These are phyloP conservation scores for Leccinum uliginosum DNA, from an alignment of 768 basidiomycete species.

Conservation along the genomic window DNA sequence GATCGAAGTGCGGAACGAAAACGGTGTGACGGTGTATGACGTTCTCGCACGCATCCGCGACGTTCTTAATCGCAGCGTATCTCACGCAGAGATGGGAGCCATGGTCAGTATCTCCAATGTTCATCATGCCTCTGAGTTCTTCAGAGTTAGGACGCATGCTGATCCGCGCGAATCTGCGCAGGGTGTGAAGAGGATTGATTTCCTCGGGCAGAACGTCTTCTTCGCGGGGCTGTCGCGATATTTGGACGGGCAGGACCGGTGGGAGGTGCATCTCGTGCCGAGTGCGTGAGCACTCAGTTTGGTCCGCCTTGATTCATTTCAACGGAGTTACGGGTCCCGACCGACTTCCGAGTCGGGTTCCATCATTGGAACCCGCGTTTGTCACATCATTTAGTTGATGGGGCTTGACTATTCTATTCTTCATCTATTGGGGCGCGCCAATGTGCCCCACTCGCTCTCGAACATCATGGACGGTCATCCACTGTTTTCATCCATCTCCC, in stretches of 20 bases:
- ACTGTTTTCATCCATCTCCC: neutral
- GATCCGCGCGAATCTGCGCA: conserved; percentile 35
- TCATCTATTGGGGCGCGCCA: conserved; percentile 11
- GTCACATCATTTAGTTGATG: conserved; percentile 1
- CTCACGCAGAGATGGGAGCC: conserved; percentile 21
- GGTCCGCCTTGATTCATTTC: too few species aligned
- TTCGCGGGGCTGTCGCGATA: conserved; percentile 31
- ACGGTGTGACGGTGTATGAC: conserved; percentile 27
- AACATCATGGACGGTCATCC: conserved; percentile 15
- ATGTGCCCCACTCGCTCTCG: neutral
- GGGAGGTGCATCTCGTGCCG: conserved; percentile 25
- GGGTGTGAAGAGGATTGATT: conserved; percentile 38
- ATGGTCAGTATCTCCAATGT: conserved; percentile 20
- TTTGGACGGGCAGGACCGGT: conserved; percentile 25
- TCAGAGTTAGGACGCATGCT: conserved; percentile 24
- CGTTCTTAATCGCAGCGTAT: conserved; percentile 23
- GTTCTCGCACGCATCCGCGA: conserved; percentile 27
- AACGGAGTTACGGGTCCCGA: conserved; percentile 10
- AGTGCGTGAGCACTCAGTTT: conserved; percentile 8
- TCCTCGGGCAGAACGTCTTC: conserved; percentile 28
- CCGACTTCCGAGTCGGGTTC: conserved; percentile 6
- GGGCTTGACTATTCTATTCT: conserved; percentile 13
- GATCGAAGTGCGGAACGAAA: conserved; percentile 28
- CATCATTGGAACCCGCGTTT: conserved; percentile 10
- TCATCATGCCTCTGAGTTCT: conserved; percentile 24